phyloP scores from a whole-genome alignment of 208 protist species.

The Blechomonas ayalai region DNA sequence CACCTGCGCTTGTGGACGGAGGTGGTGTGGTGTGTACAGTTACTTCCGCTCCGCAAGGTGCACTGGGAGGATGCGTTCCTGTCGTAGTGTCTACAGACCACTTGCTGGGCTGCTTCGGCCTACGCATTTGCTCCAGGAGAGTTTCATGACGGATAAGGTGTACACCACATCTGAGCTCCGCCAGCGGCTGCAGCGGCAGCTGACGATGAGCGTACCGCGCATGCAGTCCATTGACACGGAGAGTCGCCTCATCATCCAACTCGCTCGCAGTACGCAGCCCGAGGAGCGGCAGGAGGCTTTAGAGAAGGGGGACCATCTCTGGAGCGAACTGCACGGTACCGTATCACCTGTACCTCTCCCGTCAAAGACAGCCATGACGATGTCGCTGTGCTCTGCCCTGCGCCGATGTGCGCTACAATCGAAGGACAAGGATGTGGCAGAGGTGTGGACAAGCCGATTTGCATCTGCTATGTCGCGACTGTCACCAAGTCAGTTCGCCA shows the following conservation, averaged over 20 bases:
- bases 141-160: slow-evolving; percentile 3
- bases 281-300: slow-evolving; percentile 68
- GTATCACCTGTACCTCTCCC: slow-evolving; percentile 29
- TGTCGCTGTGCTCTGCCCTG: slow-evolving; percentile 59
- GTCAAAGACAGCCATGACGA: slow-evolving; percentile 49
- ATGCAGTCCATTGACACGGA: slow-evolving; percentile 56
- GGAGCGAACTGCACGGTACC: slow-evolving; percentile 49
- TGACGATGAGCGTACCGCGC: slow-evolving; percentile 6
- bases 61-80: too few species aligned
- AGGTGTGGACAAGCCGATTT: slow-evolving; percentile 72
- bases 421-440: slow-evolving; percentile 25
- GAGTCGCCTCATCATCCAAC: slow-evolving; percentile 44
- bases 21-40: too few species aligned
- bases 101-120: background rate
- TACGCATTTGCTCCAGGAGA: slow-evolving; percentile 1
- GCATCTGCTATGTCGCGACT: slow-evolving; percentile 28
- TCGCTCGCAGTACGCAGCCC: slow-evolving; percentile 32
- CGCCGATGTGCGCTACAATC: slow-evolving; percentile 68
- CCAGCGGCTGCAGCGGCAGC: slow-evolving; percentile 6
- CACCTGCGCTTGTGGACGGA: too few species aligned
- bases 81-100: too few species aligned
- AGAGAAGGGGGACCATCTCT: slow-evolving; percentile 52
- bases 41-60: too few species aligned
- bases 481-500: slow-evolving; percentile 53
- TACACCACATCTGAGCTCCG: slow-evolving; percentile 12